Evolutionary conservation across 805 yeast species (phyloP).

Genomic region (Hanseniaspora valbyensis): DNA sequence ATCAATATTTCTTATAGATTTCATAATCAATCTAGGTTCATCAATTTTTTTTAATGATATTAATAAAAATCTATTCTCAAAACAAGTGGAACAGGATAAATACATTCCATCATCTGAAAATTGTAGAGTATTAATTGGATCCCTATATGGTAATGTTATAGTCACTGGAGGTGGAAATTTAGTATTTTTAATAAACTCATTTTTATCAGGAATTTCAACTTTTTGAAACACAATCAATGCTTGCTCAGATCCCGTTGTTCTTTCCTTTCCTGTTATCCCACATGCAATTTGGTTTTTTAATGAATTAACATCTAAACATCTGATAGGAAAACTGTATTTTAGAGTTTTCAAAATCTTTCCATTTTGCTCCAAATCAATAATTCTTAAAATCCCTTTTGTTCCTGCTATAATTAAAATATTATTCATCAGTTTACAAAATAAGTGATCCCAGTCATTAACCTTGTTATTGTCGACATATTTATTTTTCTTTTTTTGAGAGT

Average conservation of each 20-base stretch:
- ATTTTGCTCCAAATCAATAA: constrained; percentile 43
- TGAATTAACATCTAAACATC: constrained; percentile 65
- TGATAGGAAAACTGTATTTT: constrained; percentile 59
- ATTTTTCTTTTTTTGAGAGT: background rate
- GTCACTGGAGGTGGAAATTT: constrained; percentile 38
- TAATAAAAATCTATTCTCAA: constrained; percentile 70
- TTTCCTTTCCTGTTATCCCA: constrained; percentile 73
- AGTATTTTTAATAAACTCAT: constrained; percentile 29
- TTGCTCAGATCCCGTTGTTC: constrained; percentile 56
- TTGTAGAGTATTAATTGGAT: constrained; percentile 63
- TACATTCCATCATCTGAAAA: constrained; percentile 65
- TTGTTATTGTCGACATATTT: constrained; percentile 10
- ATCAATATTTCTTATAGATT: constrained; percentile 51
- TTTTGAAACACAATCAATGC: constrained; percentile 59
- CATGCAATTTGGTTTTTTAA: constrained; percentile 58
- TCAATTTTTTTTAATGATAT: constrained; percentile 54
- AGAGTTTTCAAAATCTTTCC: constrained; percentile 64
- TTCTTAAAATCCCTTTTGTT: constrained; percentile 57
- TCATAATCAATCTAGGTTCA: constrained; percentile 58
- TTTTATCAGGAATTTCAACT: constrained; percentile 20
- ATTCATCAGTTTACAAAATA: constrained; percentile 49
- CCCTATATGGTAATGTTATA: constrained; percentile 73
- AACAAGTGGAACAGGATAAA: constrained; percentile 51
- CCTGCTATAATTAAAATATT: constrained; percentile 53
- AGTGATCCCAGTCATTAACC: constrained; percentile 44